A percentile compares a stretch with the other conserved stretches of the same genome.
These are phyloP conservation scores for Fusarium keratoplasticum DNA, from an alignment of 2,329 filamentous ascomycete genomes.

Conservation along the genomic window DNA sequence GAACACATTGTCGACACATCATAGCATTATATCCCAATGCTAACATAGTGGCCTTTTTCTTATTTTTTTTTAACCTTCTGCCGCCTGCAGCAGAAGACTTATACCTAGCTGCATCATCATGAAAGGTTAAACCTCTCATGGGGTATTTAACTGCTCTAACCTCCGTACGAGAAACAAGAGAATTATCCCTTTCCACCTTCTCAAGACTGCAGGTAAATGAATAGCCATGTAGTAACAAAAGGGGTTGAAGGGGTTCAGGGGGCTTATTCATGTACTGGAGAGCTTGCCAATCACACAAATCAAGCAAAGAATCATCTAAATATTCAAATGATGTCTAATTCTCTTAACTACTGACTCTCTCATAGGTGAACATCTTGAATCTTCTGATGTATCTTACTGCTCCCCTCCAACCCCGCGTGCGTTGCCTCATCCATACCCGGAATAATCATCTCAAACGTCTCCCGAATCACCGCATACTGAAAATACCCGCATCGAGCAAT, in stretches of 20 bases:
- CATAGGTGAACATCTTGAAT: background rate
- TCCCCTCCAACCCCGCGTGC: conserved; percentile 12
- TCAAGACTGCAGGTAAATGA: no score
- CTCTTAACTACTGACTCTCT: background rate
- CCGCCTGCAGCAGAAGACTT: no score
- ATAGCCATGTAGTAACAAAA: background rate
- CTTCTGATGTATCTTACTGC: conserved; percentile 10
- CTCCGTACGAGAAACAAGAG: no score
- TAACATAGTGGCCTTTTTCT: no score
- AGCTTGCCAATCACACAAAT: background rate
- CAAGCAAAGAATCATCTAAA: background rate
- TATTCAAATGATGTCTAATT: background rate
- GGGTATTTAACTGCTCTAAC: no score
- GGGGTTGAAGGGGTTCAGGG: background rate
- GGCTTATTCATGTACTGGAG: background rate
- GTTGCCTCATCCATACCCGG: conserved; percentile 13
- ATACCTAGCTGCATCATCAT: no score
- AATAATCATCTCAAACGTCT: conserved; percentile 18
- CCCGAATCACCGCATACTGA: conserved; percentile 13
- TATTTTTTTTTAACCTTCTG: no score
- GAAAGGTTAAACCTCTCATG: no score
- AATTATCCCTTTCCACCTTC: no score
- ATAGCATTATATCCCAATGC: no score
- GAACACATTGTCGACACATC: no score
- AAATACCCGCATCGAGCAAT: conserved; percentile 23